phyloP scores from a whole-genome alignment of 352 stramenopile genomes.

The Phytopythium aichiense region DNA sequence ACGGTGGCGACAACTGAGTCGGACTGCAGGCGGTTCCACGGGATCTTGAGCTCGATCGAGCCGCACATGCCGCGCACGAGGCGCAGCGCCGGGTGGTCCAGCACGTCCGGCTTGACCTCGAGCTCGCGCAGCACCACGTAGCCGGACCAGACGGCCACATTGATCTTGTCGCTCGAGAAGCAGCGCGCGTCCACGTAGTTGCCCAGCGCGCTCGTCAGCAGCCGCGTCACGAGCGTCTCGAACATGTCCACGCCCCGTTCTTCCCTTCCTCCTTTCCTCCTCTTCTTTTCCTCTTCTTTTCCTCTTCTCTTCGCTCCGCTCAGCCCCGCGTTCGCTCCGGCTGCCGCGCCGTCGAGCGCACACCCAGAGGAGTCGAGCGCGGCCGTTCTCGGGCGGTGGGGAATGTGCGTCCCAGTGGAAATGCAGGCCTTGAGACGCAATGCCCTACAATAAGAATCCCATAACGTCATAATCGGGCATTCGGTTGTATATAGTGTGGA shows the following conservation, averaged over 20 bases:
- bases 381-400: neutral
- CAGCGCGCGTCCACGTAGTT: constrained; percentile 85
- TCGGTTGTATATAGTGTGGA: neutral
- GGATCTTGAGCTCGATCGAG: constrained; percentile 88
- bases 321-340: too few relatives aligned
- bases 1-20: constrained; percentile 86
- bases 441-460: neutral
- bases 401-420: too few relatives aligned
- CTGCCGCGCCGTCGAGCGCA: too few relatives aligned
- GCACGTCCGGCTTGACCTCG: constrained; percentile 74
- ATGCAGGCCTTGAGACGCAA: neutral
- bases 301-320: too few relatives aligned
- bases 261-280: too few relatives aligned
- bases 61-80: constrained; percentile 78
- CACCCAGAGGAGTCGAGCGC: neutral
- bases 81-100: constrained; percentile 55
- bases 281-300: too few relatives aligned
- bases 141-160: constrained; percentile 82
- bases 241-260: constrained; percentile 53
- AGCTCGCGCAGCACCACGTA: constrained; percentile 82
- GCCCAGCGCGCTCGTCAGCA: constrained; percentile 82
- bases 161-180: constrained; percentile 89
- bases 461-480: neutral
- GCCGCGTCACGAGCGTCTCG: constrained; percentile 81
- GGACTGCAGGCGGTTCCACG: constrained; percentile 85